Base-by-base conservation (phyloP, 2,329 filamentous ascomycete genomes). In the Ophiostoma australiae region DNA sequence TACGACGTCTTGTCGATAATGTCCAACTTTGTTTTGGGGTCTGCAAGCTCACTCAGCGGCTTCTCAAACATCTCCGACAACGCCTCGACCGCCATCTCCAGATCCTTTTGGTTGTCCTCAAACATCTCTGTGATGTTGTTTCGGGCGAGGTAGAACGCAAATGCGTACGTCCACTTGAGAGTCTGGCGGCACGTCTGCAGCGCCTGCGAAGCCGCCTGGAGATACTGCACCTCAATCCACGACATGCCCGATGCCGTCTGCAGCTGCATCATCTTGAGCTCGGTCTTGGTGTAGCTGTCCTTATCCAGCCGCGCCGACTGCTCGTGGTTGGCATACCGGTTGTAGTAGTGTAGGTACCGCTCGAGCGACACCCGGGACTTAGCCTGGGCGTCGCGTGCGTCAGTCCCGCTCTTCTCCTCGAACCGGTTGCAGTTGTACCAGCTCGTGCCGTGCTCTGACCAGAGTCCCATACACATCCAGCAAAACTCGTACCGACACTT, bases 381-480 rank as follows among this genome's bases (percentile, higher is more conserved):
- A 2, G 95, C 93, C 79, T 99, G 95, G 0, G 93, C 93, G 79
- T 97, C 93, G 48, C 95, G 87, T 4, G 95, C 95, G 71, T 97
- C 94, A 0, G 89, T 85, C 1, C 95, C 95, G 74, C 92, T 97
- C 85, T 95, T 97, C 82, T 98, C 95, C 78, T 99, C 95, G 76
- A 91, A 99, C 10, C 95, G 87, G 78, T 97, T 99, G 85, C 95
- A 99, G 80, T 97, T 99, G 84, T 99, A 99, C 95, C 95, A 99
- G 81, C 93, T 97, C 3, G 94, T 99, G 74, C 95, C 95, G 79
- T 99, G 95, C 80, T 99, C 95, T 0, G 93, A 96, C 95, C 95
- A 99, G 0, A 97, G 84, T 0, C 95, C 95, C 95, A 99, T 99
- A 78, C 95, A 99, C 91, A 99, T 98, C 95, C 95, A 99, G 82